Base-by-base conservation (phyloP, 2,329 filamentous ascomycete genomes). In the Elsinoe ampelina region DNA sequence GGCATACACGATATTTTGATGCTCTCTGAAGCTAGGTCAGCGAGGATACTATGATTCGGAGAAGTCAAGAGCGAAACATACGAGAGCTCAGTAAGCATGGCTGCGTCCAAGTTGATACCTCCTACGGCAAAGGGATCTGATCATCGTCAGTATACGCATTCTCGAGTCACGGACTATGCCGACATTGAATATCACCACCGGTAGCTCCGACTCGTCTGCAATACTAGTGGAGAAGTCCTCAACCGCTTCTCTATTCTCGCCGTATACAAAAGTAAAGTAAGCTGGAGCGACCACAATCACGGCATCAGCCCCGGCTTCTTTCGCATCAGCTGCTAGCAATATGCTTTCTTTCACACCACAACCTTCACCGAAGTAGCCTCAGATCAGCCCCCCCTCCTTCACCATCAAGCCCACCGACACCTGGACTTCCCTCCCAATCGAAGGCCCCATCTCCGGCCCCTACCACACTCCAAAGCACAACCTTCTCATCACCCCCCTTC, bases 401-500 rank as follows among this genome's bases (percentile, higher is more conserved):
- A 47, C 42, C 13, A 47, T 47, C 42, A 47, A 26, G 13, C 42
- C 42, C 15, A 47, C 42, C 2, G 20, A 20, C 26, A 47, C 42
- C 26, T 47, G 42, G 42, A 15, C n/a, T 1, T 20, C 42, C 20
- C 19, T 47, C 10, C 42, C 42, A 13, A 47, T 47, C 20, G 19
- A 47, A 47, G 42, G 42, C 20, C 17, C 20, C 7, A 47, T 47
- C 19, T 20, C 42, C 17, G 7, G 7, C n/a, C 15, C 42, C 19
- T 47, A 47, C 42, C 26, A n/a, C 10, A 47, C 26, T 13, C 42
- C 42, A 13, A 47, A 47, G 42, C 42, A 47, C 42, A 47, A 47
- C 19, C 42, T 47, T 5, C 17, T 22, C 20, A 22, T 47, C 19
- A 15, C 26, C 20, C 42, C 42, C 4, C 57, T 62, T 11, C 60